Evolutionary conservation across 768 basidiomycete genomes (phyloP).

Genomic region (Boletus reticuloceps): DNA sequence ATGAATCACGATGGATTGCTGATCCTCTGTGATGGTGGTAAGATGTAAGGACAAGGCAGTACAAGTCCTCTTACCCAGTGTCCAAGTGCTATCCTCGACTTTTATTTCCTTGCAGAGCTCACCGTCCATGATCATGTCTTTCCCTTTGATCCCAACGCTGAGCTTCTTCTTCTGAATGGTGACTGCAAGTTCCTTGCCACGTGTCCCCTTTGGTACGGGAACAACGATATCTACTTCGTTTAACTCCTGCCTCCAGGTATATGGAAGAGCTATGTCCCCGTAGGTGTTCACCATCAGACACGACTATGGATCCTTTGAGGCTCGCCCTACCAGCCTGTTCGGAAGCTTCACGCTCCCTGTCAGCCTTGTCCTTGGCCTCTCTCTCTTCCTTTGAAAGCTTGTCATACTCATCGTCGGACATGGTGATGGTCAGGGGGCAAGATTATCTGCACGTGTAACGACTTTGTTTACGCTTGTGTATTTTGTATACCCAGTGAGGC

Average conservation of each 20-base stretch:
- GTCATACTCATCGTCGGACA: slow-evolving; percentile 61
- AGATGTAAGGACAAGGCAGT: slow-evolving; percentile 1
- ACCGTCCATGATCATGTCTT: slow-evolving; percentile 84
- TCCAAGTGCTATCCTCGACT: slow-evolving; percentile 97
- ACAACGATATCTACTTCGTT: slow-evolving; percentile 81
- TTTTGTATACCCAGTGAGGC: slow-evolving; percentile 15
- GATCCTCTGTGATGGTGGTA: slow-evolving; percentile 62
- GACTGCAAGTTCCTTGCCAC: slow-evolving; percentile 71
- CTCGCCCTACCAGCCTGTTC: slow-evolving; percentile 79
- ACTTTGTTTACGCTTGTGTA: slow-evolving; percentile 35
- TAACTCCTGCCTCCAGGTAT: slow-evolving; percentile 88
- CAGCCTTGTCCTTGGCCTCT: slow-evolving; percentile 65
- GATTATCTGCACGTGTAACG: slow-evolving; percentile 29
- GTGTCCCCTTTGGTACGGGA: slow-evolving; percentile 85
- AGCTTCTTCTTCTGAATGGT: slow-evolving; percentile 80
- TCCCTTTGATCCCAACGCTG: slow-evolving; percentile 79
- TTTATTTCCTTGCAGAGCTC: slow-evolving; percentile 93
- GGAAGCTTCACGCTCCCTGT: slow-evolving; percentile 62
- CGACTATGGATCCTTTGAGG: slow-evolving; percentile 12
- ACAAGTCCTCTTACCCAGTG: slow-evolving; percentile 59
- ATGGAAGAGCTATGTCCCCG: slow-evolving; percentile 70
- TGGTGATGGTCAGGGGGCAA: slow-evolving; percentile 26
- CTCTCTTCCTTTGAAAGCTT: slow-evolving; percentile 75
- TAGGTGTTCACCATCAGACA: slow-evolving; percentile 16
- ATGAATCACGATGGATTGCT: slow-evolving; percentile 66